Percentiles rank a stretch among this genome's conserved stretches.
phyloP scores from a whole-genome alignment of 768 basidiomycete species.

The Phylloporus rhodoxanthus region DNA sequence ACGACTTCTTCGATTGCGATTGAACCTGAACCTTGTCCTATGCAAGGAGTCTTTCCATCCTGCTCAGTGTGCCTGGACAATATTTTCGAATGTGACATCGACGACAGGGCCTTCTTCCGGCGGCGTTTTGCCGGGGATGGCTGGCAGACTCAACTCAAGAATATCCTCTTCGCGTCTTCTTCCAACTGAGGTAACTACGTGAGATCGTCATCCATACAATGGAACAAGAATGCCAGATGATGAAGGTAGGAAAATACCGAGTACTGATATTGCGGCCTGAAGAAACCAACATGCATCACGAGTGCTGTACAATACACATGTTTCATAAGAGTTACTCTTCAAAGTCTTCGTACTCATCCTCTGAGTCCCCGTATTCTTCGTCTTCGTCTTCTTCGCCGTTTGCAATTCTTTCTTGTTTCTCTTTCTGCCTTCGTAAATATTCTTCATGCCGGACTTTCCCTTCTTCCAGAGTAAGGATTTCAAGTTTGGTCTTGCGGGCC shows the following conservation, averaged over 20 bases:
- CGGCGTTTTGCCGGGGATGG: not conserved
- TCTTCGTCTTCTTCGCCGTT: conserved; percentile 10
- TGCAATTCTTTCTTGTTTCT: conserved; percentile 6
- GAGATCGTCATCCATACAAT: not conserved
- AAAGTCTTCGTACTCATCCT: conserved; percentile 1
- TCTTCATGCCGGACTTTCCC: conserved; percentile 3
- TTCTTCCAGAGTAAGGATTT: conserved; percentile 20
- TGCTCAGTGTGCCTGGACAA: too few species aligned
- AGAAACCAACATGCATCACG: not conserved
- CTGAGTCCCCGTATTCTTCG: conserved; percentile 9
- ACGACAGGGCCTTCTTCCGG: not conserved
- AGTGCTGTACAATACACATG: not conserved
- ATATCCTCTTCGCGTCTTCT: not conserved
- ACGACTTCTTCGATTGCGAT: too few species aligned
- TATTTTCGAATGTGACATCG: not conserved
- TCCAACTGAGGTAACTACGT: not conserved
- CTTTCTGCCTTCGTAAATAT: conserved; percentile 4
- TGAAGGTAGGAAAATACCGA: not conserved
- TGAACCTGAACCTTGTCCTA: too few species aligned
- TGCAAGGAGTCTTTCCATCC: too few species aligned
- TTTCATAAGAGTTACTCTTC: not conserved
- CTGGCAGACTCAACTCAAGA: not conserved
- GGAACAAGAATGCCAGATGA: not conserved
- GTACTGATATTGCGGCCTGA: not conserved
- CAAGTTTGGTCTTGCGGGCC: conserved; percentile 17